phyloP scores from a whole-genome alignment of 208 protist genomes.

The Trypanosoma conorhini region DNA sequence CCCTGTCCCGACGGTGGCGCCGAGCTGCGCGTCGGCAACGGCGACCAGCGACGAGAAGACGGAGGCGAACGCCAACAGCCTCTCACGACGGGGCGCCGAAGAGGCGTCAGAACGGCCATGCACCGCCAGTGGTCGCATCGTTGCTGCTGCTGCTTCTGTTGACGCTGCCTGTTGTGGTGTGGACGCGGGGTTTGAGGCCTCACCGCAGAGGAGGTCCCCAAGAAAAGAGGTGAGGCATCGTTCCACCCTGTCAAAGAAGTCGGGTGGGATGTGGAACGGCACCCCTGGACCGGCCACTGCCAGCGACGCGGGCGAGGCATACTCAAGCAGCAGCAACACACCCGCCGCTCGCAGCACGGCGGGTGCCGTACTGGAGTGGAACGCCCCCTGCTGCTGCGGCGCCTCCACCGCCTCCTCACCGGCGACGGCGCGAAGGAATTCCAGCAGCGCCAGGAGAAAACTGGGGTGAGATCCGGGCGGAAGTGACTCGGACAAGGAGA shows the following conservation, averaged over 20 bases:
- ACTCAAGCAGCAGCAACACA: conserved; percentile 52
- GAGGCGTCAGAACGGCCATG: background rate
- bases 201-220: conserved; percentile 35
- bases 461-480: conserved; percentile 62
- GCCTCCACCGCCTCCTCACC: background rate
- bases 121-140: background rate
- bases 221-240: conserved; percentile 37
- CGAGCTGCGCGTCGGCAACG: conserved; percentile 30
- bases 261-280: conserved; percentile 32
- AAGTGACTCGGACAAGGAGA: conserved; percentile 34
- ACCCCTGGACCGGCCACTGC: conserved; percentile 27
- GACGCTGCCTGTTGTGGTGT: background rate
- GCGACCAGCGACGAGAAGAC: conserved; percentile 34
- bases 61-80: conserved; percentile 34
- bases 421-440: conserved; percentile 22
- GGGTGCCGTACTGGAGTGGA: conserved; percentile 10
- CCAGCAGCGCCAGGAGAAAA: conserved; percentile 45
- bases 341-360: conserved; percentile 29
- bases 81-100: conserved; percentile 28
- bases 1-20: background rate
- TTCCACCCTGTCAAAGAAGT: conserved; percentile 38
- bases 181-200: background rate
- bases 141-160: background rate
- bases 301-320: conserved; percentile 35
- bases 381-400: background rate